Percentiles rank a stretch among this genome's conserved stretches.
Evolutionary conservation across 2,329 filamentous ascomycete species (phyloP).

Genomic region (Lachnellula willkommii): DNA sequence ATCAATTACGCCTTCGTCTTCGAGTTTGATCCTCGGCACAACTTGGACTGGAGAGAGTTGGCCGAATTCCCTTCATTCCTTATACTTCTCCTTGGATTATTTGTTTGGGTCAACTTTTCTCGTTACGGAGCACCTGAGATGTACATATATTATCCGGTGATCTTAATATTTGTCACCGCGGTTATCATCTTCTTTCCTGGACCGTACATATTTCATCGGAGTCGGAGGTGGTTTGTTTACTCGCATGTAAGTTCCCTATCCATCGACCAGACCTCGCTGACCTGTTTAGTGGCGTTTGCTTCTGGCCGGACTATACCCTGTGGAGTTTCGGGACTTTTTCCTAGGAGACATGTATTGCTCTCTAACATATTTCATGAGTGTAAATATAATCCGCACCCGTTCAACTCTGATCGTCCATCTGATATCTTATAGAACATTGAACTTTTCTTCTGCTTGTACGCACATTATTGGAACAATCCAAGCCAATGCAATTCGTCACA

Average conservation of each 20-base stretch:
- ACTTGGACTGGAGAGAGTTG: conserved; percentile 84
- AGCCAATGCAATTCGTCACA: conserved; percentile 77
- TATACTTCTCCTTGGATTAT: conserved; percentile 69
- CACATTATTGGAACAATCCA: conserved; percentile 68
- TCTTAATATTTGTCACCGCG: conserved; percentile 66
- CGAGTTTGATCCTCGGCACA: conserved; percentile 83
- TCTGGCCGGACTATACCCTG: conserved; percentile 80
- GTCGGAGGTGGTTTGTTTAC: conserved; percentile 80
- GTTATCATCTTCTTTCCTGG: conserved; percentile 70
- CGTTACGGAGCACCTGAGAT: conserved; percentile 59
- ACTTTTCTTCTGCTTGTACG: conserved; percentile 91
- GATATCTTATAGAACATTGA: conserved; percentile 63
- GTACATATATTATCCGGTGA: conserved; percentile 80
- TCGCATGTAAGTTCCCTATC: conserved; percentile 62
- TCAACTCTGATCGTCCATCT: background rate
- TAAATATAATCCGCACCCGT: conserved; percentile 42
- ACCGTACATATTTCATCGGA: conserved; percentile 67
- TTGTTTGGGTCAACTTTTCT: conserved; percentile 86
- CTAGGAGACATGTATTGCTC: conserved; percentile 97
- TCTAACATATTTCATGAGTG: conserved; percentile 80
- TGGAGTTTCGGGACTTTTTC: conserved; percentile 97
- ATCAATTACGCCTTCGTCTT: conserved; percentile 98
- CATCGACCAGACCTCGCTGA: conserved; percentile 28
- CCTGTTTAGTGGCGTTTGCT: conserved; percentile 68
- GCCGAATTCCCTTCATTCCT: conserved; percentile 83